Evolutionary conservation across 1,139 yeast genomes (phyloP).

Genomic region (Geotrichum aggregatum): DNA sequence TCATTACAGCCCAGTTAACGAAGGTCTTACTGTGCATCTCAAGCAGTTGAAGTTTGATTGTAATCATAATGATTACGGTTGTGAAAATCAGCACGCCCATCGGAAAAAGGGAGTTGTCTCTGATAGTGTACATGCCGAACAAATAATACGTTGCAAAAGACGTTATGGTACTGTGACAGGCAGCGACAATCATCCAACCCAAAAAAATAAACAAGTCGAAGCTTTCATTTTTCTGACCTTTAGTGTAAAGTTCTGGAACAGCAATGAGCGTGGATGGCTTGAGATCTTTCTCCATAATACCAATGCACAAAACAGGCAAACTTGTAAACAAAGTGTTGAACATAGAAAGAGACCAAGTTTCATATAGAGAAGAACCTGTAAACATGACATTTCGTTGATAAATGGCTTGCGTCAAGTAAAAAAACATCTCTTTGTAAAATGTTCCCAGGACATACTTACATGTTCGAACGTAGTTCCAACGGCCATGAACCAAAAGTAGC

Average conservation of each 20-base stretch:
- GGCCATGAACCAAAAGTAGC: slow-evolving; percentile 84
- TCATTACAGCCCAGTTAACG: slow-evolving; percentile 62
- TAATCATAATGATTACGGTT: slow-evolving; percentile 65
- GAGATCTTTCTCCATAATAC: slow-evolving; percentile 92
- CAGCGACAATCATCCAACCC: slow-evolving; percentile 75
- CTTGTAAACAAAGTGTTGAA: slow-evolving; percentile 94
- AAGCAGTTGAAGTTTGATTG: slow-evolving; percentile 70
- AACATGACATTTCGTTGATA: slow-evolving; percentile 84
- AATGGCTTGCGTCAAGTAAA: slow-evolving; percentile 81
- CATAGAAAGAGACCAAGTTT: slow-evolving; percentile 95
- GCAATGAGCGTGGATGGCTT: slow-evolving; percentile 84
- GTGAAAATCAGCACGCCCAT: slow-evolving; percentile 73
- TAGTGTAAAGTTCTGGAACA: slow-evolving; percentile 81
- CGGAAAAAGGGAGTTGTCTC: slow-evolving; percentile 76
- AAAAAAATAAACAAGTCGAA: slow-evolving; percentile 68
- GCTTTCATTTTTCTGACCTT: slow-evolving; percentile 70
- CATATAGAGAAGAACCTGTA: slow-evolving; percentile 90
- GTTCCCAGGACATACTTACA: slow-evolving; percentile 90
- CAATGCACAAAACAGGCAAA: slow-evolving; percentile 82
- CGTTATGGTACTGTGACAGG: slow-evolving; percentile 65
- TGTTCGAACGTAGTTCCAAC: slow-evolving; percentile 89
- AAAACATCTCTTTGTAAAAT: slow-evolving; percentile 86
- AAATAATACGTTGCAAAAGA: slow-evolving; percentile 62
- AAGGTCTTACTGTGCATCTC: slow-evolving; percentile 82
- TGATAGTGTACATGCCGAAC: slow-evolving; percentile 62